A percentile compares a stretch with the other conserved stretches of the same genome.
Conservation (phyloP, 352 stramenopile genomes). For the Halophytophthora batemanensis region DNA sequence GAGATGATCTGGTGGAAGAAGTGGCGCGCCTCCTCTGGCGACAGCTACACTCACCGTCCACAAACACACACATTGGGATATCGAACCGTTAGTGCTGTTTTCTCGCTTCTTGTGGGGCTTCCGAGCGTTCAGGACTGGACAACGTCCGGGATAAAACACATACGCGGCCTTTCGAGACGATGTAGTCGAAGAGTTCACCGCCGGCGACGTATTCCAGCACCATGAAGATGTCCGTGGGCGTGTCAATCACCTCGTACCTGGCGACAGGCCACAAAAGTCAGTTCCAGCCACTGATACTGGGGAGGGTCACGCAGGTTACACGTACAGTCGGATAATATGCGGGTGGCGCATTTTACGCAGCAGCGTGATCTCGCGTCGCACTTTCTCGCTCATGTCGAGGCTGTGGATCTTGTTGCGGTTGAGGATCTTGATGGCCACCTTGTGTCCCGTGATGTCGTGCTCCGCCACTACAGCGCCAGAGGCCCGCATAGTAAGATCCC, state of each 20-base stretch:
- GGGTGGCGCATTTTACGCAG: slow-evolving; percentile 98
- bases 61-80: slow-evolving; percentile 15
- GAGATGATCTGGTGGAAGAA: slow-evolving; percentile 99
- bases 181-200: slow-evolving; percentile 98
- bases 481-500: not conserved
- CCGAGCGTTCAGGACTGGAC: slow-evolving; percentile 4
- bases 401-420: slow-evolving; percentile 99
- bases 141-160: slow-evolving; percentile 11
- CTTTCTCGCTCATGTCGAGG: slow-evolving; percentile 99
- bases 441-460: slow-evolving; percentile 97
- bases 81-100: slow-evolving; percentile 1
- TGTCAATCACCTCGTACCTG: slow-evolving; percentile 98
- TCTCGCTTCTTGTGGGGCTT: not conserved
- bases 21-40: slow-evolving; percentile 96
- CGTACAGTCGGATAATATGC: slow-evolving; percentile 99
- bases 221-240: slow-evolving; percentile 97
- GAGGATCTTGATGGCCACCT: slow-evolving; percentile 99
- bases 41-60: slow-evolving; percentile 59
- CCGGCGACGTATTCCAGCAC: slow-evolving; percentile 93
- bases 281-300: slow-evolving; percentile 1
- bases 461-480: slow-evolving; percentile 84
- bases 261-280: not conserved
- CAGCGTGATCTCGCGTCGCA: slow-evolving; percentile 99
- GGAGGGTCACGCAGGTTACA: too few relatives aligned
- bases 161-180: slow-evolving; percentile 95